A percentile compares a stretch with the other conserved stretches of the same genome.
Evolutionary conservation across 345 rosid genomes (phyloP).

Genomic region (Lumnitzera racemosa): DNA sequence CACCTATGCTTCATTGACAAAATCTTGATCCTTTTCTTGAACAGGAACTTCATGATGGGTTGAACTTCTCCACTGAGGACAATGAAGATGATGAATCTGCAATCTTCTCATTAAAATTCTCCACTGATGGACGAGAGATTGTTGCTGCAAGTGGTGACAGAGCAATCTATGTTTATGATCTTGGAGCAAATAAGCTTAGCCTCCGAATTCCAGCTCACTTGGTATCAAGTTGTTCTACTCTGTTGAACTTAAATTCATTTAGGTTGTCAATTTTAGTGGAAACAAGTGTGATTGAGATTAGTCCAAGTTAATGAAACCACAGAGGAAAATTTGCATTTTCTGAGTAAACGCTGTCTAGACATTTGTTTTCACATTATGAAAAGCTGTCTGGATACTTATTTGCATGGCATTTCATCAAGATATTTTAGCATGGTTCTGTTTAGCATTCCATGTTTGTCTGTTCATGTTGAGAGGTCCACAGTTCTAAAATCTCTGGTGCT

Average conservation of each 20-base stretch:
- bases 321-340: too few species aligned
- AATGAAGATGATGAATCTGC: conserved; percentile 24
- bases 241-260: not conserved
- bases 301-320: too few species aligned
- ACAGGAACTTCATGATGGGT: conserved; percentile 64
- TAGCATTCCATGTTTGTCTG: not conserved
- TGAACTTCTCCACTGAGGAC: conserved; percentile 34
- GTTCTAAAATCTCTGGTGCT: not conserved
- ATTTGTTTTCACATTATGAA: too few species aligned
- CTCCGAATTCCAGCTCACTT: conserved; percentile 46
- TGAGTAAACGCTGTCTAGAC: too few species aligned
- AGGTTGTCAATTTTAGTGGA: too few species aligned
- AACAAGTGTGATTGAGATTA: too few species aligned
- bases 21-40: not conserved
- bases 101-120: conserved; percentile 60
- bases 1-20: too few species aligned
- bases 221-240: conserved; percentile 21
- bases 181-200: conserved; percentile 35
- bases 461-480: not conserved
- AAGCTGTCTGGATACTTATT: too few species aligned
- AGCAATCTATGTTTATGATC: conserved; percentile 54
- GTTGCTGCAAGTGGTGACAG: conserved; percentile 45
- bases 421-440: not conserved
- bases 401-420: too few species aligned
- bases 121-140: conserved; percentile 62